Evolutionary conservation across 1,284 basidiomycete genomes (phyloP).

Genomic region (Thecaphora thlaspeos): DNA sequence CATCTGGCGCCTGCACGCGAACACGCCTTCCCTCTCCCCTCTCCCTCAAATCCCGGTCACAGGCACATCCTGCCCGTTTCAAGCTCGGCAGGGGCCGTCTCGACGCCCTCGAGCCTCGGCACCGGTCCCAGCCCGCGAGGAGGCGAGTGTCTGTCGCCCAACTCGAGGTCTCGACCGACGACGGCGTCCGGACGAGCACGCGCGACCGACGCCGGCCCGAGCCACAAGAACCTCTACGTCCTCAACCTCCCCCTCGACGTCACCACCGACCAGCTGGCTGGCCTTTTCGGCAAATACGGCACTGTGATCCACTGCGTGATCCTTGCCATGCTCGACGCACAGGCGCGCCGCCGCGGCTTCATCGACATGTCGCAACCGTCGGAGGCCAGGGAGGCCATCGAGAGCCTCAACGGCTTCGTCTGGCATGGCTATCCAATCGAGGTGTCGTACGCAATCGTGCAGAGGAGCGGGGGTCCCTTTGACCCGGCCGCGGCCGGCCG

Average conservation of each 20-base stretch:
- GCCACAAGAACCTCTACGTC: conserved; percentile 46
- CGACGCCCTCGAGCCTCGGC: background rate
- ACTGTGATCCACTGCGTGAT: conserved; percentile 54
- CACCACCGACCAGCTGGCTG: conserved; percentile 43
- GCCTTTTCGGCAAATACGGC: conserved; percentile 44
- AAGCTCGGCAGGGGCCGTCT: background rate
- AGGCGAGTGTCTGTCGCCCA: background rate
- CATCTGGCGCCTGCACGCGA: too few species aligned
- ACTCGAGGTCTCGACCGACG: background rate
- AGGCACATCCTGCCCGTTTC: background rate
- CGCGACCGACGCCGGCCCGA: background rate
- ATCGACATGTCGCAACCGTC: conserved; percentile 50
- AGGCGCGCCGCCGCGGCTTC: conserved; percentile 54
- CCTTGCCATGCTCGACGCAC: conserved; percentile 53
- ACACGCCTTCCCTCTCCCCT: background rate
- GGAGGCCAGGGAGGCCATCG: conserved; percentile 47
- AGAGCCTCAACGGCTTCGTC: conserved; percentile 39
- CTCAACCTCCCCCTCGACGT: conserved; percentile 55
- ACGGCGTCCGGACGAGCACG: background rate
- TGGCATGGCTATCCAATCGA: conserved; percentile 56
- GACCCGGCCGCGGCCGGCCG: conserved; percentile 16
- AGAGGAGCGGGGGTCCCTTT: conserved; percentile 50
- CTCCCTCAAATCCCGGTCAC: background rate
- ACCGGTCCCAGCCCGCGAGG: background rate
- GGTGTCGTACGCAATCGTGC: conserved; percentile 55